Evolutionary conservation across 2,329 filamentous ascomycete genomes (phyloP).

Genomic region (Dothideomycetes sp.): DNA sequence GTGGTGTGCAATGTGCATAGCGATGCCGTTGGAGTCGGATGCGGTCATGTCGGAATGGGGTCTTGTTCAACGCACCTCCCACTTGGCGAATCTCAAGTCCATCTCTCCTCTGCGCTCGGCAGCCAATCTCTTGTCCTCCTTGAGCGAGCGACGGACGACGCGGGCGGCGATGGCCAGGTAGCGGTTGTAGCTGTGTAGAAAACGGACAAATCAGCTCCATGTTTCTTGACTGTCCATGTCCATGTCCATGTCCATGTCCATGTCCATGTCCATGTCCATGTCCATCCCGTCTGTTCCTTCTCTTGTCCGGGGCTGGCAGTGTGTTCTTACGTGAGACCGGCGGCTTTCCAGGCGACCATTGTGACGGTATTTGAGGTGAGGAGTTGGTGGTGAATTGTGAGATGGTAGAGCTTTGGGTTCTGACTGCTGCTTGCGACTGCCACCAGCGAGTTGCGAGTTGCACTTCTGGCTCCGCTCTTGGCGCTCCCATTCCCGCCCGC

Average conservation of each 20-base stretch:
- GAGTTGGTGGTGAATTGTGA: slow-evolving; percentile 13
- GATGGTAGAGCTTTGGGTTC: slow-evolving; percentile 6
- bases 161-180: slow-evolving; percentile 93
- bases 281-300: background rate
- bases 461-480: slow-evolving; percentile 2
- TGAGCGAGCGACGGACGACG: slow-evolving; percentile 90
- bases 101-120: slow-evolving; percentile 86
- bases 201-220: slow-evolving; percentile 3
- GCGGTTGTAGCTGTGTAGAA: slow-evolving; percentile 82
- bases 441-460: slow-evolving; percentile 1
- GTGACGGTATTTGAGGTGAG: slow-evolving; percentile 41
- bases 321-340: slow-evolving; percentile 76
- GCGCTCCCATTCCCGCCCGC: slow-evolving; percentile 2
- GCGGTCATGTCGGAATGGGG: background rate
- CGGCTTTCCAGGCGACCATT: slow-evolving; percentile 98
- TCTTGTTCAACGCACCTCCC: slow-evolving; percentile 63
- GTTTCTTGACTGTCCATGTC: background rate
- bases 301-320: background rate
- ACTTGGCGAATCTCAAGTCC: slow-evolving; percentile 87
- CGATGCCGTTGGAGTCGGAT: background rate
- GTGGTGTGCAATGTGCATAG: background rate
- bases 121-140: slow-evolving; percentile 80
- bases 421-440: slow-evolving; percentile 4
- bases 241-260: no score
- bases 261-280: no score